These are phyloP conservation scores for Gymnopilus dilepis DNA, from an alignment of 768 basidiomycete genomes.

Conservation along the genomic window DNA sequence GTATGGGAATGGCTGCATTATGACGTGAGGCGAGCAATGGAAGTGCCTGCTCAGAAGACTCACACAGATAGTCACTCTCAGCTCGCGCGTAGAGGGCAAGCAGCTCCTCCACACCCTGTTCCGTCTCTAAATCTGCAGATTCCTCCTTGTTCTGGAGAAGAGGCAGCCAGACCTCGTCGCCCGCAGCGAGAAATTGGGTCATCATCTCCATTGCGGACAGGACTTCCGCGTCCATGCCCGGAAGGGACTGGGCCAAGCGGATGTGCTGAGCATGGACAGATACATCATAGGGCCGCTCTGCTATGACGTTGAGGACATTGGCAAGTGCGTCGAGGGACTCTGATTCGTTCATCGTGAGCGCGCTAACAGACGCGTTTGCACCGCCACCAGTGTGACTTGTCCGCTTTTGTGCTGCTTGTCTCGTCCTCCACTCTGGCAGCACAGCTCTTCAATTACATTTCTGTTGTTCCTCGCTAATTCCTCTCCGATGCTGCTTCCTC, in stretches of 20 bases:
- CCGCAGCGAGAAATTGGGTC: conserved; percentile 62
- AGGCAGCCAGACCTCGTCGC: conserved; percentile 78
- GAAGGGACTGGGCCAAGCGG: conserved; percentile 56
- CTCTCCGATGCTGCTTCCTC: conserved; percentile 25
- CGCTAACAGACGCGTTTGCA: conserved; percentile 15
- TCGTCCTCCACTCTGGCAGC: conserved; percentile 15
- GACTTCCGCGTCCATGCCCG: conserved; percentile 64
- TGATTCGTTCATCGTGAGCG: conserved; percentile 47
- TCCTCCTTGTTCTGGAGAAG: conserved; percentile 61
- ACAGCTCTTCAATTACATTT: conserved; percentile 25
- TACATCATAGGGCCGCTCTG: conserved; percentile 65
- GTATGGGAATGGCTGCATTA: conserved; percentile 69
- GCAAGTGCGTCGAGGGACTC: conserved; percentile 69
- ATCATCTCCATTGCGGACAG: conserved; percentile 70
- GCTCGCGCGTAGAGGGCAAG: conserved; percentile 68
- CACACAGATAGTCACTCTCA: conserved; percentile 81
- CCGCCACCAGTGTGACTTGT: conserved; percentile 8
- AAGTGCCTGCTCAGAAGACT: conserved; percentile 32
- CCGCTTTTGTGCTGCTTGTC: conserved; percentile 23
- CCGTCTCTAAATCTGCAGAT: conserved; percentile 55
- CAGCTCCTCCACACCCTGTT: conserved; percentile 57
- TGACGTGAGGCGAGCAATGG: conserved; percentile 14
- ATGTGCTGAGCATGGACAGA: conserved; percentile 72
- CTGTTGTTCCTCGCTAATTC: conserved; percentile 21
- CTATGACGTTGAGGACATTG: conserved; percentile 60